These are phyloP conservation scores for Aegilops sharonensis DNA, from an alignment of 176 grass and related monocot genomes.

Conservation along the genomic window DNA sequence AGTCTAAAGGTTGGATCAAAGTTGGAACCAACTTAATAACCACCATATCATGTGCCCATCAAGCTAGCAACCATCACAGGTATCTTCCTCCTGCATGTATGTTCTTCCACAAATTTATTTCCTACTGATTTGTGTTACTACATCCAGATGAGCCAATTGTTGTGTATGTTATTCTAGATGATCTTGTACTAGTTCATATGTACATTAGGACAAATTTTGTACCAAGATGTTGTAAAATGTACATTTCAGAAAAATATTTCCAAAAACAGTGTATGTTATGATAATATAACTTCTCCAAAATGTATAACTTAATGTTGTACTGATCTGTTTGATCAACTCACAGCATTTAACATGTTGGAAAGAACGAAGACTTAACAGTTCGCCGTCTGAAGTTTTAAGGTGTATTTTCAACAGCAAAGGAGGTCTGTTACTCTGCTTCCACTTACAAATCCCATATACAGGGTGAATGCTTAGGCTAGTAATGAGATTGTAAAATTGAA, in stretches of 20 bases:
- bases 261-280: too few relatives aligned
- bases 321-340: not conserved
- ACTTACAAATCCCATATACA: too few relatives aligned
- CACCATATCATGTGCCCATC: not conserved
- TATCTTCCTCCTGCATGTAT: not conserved
- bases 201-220: not conserved
- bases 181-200: too few relatives aligned
- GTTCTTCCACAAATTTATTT: not conserved
- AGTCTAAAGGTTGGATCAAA: slow-evolving; percentile 67
- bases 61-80: not conserved
- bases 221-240: not conserved
- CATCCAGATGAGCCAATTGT: not conserved
- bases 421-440: not conserved
- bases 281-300: not conserved
- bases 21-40: not conserved
- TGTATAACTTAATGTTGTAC: not conserved
- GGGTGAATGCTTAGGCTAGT: too few relatives aligned
- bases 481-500: too few relatives aligned
- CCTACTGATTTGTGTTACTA: not conserved
- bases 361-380: too few relatives aligned
- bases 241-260: too few relatives aligned
- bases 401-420: not conserved
- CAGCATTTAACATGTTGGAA: not conserved
- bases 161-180: not conserved
- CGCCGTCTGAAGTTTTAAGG: not conserved